Base-by-base conservation (phyloP, 1,284 basidiomycete species). In the Trametes sp. region DNA sequence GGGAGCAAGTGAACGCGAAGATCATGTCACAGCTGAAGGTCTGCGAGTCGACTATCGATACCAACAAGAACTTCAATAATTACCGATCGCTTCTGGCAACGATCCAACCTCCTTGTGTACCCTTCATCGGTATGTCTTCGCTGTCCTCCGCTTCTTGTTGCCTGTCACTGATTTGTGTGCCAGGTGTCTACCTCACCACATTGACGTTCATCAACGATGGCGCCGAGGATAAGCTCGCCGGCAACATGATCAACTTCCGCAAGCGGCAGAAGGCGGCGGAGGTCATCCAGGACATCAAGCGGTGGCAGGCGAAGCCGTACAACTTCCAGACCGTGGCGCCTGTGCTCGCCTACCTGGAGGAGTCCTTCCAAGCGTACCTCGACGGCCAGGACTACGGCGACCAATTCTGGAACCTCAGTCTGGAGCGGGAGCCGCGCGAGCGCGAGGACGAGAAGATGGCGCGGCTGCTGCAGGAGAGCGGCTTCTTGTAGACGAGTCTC, bases 191-290 rank as follows among this genome's bases (percentile, higher is more conserved):
- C 81, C 85, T 99, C 21, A 96, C 96, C 4, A 95, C 94, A 26
- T 82, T 99, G 61, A 96, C 96, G 4, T 98, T 99, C 78, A 98
- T 98, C 75, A 95, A 98, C 76, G 98, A 99, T 73, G 98, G 97
- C n/a, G 96, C 96, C 74, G 92, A 94, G 59, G 95, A 99, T 79
- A 87, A 87, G 62, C 79, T 94, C 6, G 86, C 88, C 24, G 91
- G 89, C 31, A 84, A 87, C 65, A 82, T 98, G 68, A 91, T 99
- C 80, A 98, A 99, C 79, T 99, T 99, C 80, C 89, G 91, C 74
- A 99, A 99, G 78, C 89, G 96, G 10, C 90, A 94, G 72, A 94
- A 94, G 76, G 90, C 95, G 0, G 95, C 95, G 10, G 96, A 98
- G 73, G 92, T 98, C 68, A 95, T 99, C 69, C 88, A 92, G 63